Base-by-base conservation (phyloP, 768 basidiomycete genomes). In the Boletus tylopilopsis region DNA sequence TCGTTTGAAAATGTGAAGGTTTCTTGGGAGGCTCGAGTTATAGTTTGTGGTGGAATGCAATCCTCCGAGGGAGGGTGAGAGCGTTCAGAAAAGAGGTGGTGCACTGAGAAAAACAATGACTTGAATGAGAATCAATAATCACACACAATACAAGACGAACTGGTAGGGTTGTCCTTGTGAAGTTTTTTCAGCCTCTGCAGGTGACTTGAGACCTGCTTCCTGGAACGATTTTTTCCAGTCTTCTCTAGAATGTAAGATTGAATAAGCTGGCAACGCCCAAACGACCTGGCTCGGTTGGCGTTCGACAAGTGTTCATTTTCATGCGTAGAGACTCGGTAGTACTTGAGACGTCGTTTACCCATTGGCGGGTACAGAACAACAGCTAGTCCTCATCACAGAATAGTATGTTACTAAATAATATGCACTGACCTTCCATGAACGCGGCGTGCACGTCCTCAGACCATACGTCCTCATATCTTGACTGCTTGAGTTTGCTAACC, bases 181-280 rank as follows among this genome's bases (percentile, higher is more conserved):
- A 61, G 61, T 30, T 66, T 72, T 45, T 73, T 70, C 13, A 71
- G 44, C 42, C 72, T 56, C 54, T 71, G 70, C 39, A 71, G 61
- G 33, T 73, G 72, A 51, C 70, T 71, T 22, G 70, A 72, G 27
- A 71, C 71, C 49, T 71, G 70, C 54, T 71, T 71, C 48, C 70
- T 59, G 32, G 71, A 70, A 15, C 70, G 68, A 49, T 60, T 68
- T 52, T 64, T 71, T 13, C 70, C 70, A 13, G 70, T 71, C 50
- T 68, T 71, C 40, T 72, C 66, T 21, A 69, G 48, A 27, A 71
- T 61, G 38, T 73, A 71, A 1, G 68, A 68, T 25, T 73, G 70
- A 29, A 71, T 73, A 19, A 71, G 62, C 51, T 71, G 70, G 53
- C 72, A 71, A 18, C 70, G 69, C 43, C 70, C 70, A 47, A 73